Evolutionary conservation across 768 basidiomycete genomes (phyloP).

Genomic region (Pisolithus marmoratus): DNA sequence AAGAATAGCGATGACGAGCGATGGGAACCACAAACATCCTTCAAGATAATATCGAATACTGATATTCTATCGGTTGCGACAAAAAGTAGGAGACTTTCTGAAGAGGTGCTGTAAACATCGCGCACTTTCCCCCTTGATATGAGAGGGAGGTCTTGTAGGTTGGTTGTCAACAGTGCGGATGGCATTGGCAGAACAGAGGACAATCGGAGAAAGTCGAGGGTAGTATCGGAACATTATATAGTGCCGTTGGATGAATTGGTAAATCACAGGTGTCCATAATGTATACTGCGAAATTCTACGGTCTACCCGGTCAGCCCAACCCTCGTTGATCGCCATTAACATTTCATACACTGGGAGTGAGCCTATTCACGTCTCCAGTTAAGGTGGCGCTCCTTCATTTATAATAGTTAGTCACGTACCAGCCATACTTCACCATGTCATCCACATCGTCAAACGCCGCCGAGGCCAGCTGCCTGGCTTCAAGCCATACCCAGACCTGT

Average conservation of each 20-base stretch:
- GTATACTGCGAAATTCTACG: no score
- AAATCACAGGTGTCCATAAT: no score
- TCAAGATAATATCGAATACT: slow-evolving; percentile 92
- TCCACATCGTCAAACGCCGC: slow-evolving; percentile 77
- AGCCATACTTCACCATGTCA: slow-evolving; percentile 80
- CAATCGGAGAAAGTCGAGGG: no score
- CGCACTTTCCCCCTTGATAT: slow-evolving; percentile 93
- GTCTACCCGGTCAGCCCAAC: no score
- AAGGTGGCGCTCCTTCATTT: slow-evolving; percentile 4
- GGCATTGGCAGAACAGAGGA: slow-evolving; percentile 12
- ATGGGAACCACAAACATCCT: slow-evolving; percentile 60
- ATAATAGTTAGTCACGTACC: slow-evolving; percentile 43
- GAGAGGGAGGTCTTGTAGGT: slow-evolving; percentile 59
- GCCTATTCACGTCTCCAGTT: slow-evolving; percentile 30
- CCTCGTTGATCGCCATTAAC: background rate
- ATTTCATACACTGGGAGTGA: slow-evolving; percentile 43
- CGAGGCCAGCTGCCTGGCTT: slow-evolving; percentile 83
- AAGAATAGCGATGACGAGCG: slow-evolving; percentile 1
- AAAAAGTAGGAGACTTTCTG: slow-evolving; percentile 73
- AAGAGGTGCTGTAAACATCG: slow-evolving; percentile 82
- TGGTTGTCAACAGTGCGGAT: slow-evolving; percentile 44
- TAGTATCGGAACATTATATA: no score
- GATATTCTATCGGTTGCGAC: slow-evolving; percentile 95
- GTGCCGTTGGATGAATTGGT: no score
- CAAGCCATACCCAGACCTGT: slow-evolving; percentile 90